A percentile compares a stretch with the other conserved stretches of the same genome.
phyloP scores from a whole-genome alignment of 1,284 basidiomycete genomes.

The Salmacisia buchloeana region DNA sequence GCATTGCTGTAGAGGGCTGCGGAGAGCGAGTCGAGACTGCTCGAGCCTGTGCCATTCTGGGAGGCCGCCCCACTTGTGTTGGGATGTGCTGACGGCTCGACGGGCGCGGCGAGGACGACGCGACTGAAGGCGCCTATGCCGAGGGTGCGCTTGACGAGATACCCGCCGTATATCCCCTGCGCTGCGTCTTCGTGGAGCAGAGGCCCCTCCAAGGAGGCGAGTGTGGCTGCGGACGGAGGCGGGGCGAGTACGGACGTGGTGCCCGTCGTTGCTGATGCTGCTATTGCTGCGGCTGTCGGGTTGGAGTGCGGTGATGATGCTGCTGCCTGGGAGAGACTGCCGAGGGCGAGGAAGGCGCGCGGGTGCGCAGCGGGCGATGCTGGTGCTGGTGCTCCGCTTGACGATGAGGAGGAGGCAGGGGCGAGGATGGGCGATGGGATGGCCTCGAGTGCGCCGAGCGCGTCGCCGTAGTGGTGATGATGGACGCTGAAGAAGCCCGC shows the following conservation, averaged over 20 bases:
- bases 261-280: not conserved
- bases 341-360: not conserved
- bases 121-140: conserved; percentile 47
- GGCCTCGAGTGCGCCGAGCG: not conserved
- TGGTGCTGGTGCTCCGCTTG: not conserved
- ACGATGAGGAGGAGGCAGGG: no score
- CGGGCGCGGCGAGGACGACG: conserved; percentile 29
- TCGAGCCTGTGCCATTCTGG: no score
- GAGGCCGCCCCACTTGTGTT: no score
- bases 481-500: not conserved
- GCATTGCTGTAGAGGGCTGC: conserved; percentile 1
- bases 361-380: not conserved
- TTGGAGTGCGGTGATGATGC: not conserved
- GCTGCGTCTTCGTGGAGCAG: not conserved
- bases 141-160: conserved; percentile 27
- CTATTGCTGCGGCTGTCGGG: not conserved
- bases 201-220: not conserved
- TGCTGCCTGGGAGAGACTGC: not conserved
- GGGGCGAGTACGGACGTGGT: conserved; percentile 2
- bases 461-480: not conserved
- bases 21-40: conserved; percentile 16
- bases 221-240: not conserved
- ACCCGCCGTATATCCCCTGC: not conserved
- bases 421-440: not conserved
- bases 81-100: conserved; percentile 16